Evolutionary conservation across 108 stramenopile genomes (phyloP), one percentile per base, ranked within the genome.

Genomic region (Skeletonema costatum): DNA sequence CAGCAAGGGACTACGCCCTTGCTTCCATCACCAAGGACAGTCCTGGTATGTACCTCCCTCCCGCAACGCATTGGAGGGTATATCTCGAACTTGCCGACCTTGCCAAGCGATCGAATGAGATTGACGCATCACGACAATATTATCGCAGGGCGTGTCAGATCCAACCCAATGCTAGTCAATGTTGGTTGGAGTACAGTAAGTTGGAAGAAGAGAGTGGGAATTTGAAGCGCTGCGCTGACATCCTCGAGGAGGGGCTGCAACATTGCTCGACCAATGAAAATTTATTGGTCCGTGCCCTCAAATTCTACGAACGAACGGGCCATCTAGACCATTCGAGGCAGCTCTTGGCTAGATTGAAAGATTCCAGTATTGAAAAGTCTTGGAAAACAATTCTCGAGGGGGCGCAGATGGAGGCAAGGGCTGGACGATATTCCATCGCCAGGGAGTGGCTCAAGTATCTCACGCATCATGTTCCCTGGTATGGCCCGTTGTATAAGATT

Each of bases 371-470:
- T 31, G 93, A 94, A 13, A 87, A 97, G 78, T 96, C 95, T 11
- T 99, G 99, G 99, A 77, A 93, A 32, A 97, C 91, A 16, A 94
- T 99, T 21, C 83, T 98, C 29, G 99, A 99, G 83, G 99, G 99
- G 2, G 97, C 97, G 5, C 73, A 98, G 51, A 73, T 99, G 66
- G 99, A 99, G 85, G 93, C 95, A 5, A 72, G 99, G 36, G 92
- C 89, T n/a, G 99, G 99, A 41, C 97, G 94, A 53, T 72, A 82
- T 73, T 70, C 71, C 17, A 93, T 97, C 39, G 96, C 97, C 6
- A 74, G 73, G 73, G 73, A 87, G 31, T 87, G 89, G 9, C 70
- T 93, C 61, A 93, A 97, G 82, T 95, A 93, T 64, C 78, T 98
- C 33, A 98, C 98, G 88, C 85, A 87, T 60, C 90, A 97, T 53